A percentile compares a stretch with the other conserved stretches of the same genome.
phyloP scores from a whole-genome alignment of 2,329 filamentous ascomycete genomes.

The Epicoccum nigrum region DNA sequence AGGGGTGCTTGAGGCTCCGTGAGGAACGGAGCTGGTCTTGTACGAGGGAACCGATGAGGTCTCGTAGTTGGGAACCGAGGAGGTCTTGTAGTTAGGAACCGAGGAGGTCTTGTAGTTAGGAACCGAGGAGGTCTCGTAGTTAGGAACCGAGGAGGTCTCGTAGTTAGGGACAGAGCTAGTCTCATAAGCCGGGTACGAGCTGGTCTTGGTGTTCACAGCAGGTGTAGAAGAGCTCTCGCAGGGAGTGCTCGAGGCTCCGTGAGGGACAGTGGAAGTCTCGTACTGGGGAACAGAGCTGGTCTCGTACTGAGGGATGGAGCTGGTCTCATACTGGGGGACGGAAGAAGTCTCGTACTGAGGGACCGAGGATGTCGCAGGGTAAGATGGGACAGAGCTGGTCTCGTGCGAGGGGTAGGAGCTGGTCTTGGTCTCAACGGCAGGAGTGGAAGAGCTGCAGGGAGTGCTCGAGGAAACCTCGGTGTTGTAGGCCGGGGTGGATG shows the following conservation, averaged over 20 bases:
- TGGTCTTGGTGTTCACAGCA: slow-evolving; percentile 5
- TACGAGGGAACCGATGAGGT: not conserved
- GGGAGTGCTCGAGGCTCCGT: not conserved
- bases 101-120: not conserved
- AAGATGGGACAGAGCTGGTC: not conserved
- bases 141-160: not conserved
- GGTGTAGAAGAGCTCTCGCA: slow-evolving; percentile 1
- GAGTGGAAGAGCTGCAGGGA: slow-evolving; percentile 1
- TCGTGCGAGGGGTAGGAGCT: slow-evolving; percentile 2
- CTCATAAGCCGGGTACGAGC: slow-evolving; percentile 1
- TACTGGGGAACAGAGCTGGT: not conserved
- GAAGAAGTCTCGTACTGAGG: not conserved
- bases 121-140: not conserved
- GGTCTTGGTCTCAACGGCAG: slow-evolving; percentile 6
- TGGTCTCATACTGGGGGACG: too few species aligned
- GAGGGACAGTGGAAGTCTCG: not conserved
- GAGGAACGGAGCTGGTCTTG: not conserved
- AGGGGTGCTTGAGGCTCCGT: too few species aligned
- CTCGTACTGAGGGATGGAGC: not conserved
- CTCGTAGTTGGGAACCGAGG: not conserved
- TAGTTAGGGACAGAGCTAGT: not conserved
- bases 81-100: not conserved
- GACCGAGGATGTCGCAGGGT: not conserved
- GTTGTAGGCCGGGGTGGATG: slow-evolving; percentile 1
- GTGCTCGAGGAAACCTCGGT: not conserved